These are phyloP conservation scores for Amanita pallidorosea DNA, from an alignment of 768 basidiomycete species.

Conservation along the genomic window DNA sequence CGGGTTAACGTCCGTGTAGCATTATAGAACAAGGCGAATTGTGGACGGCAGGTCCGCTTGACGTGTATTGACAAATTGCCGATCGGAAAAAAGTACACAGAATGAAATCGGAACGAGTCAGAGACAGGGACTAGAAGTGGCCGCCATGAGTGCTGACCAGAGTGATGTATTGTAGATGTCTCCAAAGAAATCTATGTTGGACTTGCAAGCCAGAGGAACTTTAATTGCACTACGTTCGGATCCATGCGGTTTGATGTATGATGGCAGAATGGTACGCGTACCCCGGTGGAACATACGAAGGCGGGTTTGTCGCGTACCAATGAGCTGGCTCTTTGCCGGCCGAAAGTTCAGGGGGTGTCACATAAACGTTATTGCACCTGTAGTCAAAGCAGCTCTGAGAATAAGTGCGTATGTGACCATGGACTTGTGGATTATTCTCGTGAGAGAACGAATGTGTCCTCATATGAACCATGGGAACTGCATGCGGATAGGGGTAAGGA, in stretches of 20 bases:
- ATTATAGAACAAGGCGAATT: conserved; percentile 6
- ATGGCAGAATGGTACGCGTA: conserved; percentile 3
- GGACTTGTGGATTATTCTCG: conserved; percentile 33
- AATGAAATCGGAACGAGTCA: neutral
- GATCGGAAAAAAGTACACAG: conserved; percentile 2
- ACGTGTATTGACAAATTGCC: conserved; percentile 6
- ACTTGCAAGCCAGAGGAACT: neutral
- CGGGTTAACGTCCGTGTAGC: neutral
- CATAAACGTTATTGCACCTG: conserved; percentile 28
- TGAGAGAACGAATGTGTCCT: conserved; percentile 50
- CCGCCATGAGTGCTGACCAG: neutral
- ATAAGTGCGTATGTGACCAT: conserved; percentile 46
- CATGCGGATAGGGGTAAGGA: conserved; percentile 25
- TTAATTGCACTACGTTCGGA: conserved; percentile 27
- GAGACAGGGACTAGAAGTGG: conserved; percentile 1
- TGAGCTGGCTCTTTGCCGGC: conserved; percentile 24
- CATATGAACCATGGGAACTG: conserved; percentile 31
- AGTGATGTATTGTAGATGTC: conserved; percentile 14
- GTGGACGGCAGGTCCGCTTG: conserved; percentile 3
- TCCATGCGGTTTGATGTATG: conserved; percentile 19
- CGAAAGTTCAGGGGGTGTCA: conserved; percentile 29
- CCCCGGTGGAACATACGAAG: conserved; percentile 28
- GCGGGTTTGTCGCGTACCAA: conserved; percentile 34
- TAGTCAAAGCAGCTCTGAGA: conserved; percentile 51
- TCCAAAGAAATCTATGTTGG: conserved; percentile 5